Evolutionary conservation across 2,329 filamentous ascomycete species (phyloP).

Genomic region (Calonectria henricotiae): DNA sequence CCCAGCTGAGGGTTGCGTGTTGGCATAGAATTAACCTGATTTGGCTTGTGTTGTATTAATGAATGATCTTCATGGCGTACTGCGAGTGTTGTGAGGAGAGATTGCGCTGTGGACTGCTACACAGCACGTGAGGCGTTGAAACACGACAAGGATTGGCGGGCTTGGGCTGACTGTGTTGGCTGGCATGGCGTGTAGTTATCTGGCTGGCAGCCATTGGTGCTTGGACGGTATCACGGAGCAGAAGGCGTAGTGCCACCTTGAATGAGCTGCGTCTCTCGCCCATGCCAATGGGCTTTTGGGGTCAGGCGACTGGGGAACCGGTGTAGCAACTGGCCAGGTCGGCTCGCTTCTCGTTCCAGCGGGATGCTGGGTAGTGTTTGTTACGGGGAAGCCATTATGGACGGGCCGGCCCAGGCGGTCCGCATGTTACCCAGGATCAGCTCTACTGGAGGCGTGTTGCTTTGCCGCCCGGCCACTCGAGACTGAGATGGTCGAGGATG

Average conservation of each 20-base stretch:
- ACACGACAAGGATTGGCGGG: constrained; percentile 15
- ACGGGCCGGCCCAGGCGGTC: constrained; percentile 16
- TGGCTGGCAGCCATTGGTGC: constrained; percentile 4
- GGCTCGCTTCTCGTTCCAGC: constrained; percentile 15
- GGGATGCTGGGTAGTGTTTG: not conserved
- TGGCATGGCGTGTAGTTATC: not conserved
- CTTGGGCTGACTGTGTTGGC: not conserved
- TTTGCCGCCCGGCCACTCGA: not conserved
- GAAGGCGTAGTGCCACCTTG: constrained; percentile 32
- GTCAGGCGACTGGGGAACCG: constrained; percentile 28
- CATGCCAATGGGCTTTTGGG: not conserved
- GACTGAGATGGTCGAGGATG: not conserved
- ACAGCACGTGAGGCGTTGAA: not conserved
- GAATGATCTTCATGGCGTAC: constrained; percentile 29
- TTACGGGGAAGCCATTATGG: not conserved
- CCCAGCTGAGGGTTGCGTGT: constrained; percentile 24
- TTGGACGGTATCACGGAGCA: constrained; percentile 15
- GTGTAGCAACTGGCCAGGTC: constrained; percentile 13
- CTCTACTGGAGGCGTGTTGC: not conserved
- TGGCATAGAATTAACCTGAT: constrained; percentile 30
- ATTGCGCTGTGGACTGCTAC: constrained; percentile 2
- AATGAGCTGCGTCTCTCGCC: constrained; percentile 11
- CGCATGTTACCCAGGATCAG: constrained; percentile 22
- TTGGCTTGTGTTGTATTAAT: constrained; percentile 27
- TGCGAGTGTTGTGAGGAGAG: not conserved